A percentile compares a stretch with the other conserved stretches of the same genome.
Evolutionary conservation across 805 yeast species (phyloP).

Genomic region (Danielia oregonensis): DNA sequence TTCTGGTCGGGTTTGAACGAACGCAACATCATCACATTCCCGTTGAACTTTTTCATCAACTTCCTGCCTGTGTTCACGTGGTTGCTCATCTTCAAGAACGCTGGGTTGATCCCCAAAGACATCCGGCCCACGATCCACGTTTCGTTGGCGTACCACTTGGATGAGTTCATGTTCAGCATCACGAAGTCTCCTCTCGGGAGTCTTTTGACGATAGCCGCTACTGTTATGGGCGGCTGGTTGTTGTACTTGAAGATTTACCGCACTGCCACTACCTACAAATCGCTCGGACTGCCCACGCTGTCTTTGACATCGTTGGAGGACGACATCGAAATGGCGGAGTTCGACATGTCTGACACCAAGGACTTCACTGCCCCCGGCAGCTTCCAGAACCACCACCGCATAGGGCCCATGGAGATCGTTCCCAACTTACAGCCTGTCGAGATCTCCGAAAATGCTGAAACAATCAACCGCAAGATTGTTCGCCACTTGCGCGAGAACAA

Average conservation of each 20-base stretch:
- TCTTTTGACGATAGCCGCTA: conserved; percentile 1
- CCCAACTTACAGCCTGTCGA: conserved; percentile 1
- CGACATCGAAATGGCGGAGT: conserved; percentile 1
- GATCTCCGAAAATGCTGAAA: conserved; percentile 4
- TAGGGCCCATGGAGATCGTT: conserved; percentile 5
- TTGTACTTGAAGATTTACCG: conserved; percentile 12
- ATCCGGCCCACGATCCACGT: conserved; percentile 54
- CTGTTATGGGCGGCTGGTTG: conserved; percentile 3
- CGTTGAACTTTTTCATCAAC: conserved; percentile 44
- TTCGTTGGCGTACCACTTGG: conserved; percentile 42
- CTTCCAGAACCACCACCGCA: conserved; percentile 9
- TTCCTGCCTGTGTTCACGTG: conserved; percentile 53
- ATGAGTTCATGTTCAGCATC: conserved; percentile 33
- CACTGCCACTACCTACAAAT: conserved; percentile 8
- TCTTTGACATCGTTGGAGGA: neutral
- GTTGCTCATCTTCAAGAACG: conserved; percentile 56
- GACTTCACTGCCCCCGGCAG: conserved; percentile 8
- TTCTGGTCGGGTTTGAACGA: conserved; percentile 32
- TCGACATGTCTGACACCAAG: conserved; percentile 2
- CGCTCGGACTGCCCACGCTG: conserved; percentile 1
- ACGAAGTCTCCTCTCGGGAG: conserved; percentile 3
- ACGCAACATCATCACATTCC: conserved; percentile 34
- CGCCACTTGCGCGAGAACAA: conserved; percentile 9
- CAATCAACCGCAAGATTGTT: conserved; percentile 3
- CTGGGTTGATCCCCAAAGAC: conserved; percentile 50